Conservation (phyloP, 352 stramenopile genomes). For the Pythium dissotocum region DNA sequence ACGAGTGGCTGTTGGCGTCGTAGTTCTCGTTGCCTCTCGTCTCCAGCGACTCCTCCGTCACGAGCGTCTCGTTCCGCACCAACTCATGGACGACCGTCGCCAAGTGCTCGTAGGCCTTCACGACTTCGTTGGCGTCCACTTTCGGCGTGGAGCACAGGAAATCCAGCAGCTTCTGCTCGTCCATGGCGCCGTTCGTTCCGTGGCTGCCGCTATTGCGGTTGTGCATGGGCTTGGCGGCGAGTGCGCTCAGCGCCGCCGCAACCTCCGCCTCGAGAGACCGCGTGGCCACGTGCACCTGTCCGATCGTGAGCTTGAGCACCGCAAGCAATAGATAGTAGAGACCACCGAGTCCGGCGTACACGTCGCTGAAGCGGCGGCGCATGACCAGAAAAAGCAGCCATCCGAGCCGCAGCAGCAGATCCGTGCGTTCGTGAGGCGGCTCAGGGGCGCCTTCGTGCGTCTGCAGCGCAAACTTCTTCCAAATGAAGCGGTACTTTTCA, state of each 20-base stretch:
- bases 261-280: constrained; percentile 78
- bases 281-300: constrained; percentile 26
- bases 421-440: constrained; percentile 25
- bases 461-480: constrained; percentile 40
- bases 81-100: constrained; percentile 11
- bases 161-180: constrained; percentile 30
- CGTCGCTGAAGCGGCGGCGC: constrained; percentile 39
- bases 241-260: constrained; percentile 69
- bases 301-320: constrained; percentile 68
- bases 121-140: constrained; percentile 28
- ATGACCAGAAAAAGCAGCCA: constrained; percentile 79
- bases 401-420: constrained; percentile 59
- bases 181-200: neutral
- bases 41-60: neutral
- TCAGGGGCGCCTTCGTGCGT: constrained; percentile 5
- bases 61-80: constrained; percentile 21
- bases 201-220: neutral
- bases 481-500: constrained; percentile 75
- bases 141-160: constrained; percentile 35
- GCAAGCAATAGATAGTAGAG: constrained; percentile 80
- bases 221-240: constrained; percentile 27
- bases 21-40: neutral
- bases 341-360: constrained; percentile 62
- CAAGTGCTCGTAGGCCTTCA: constrained; percentile 19
- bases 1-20: constrained; percentile 2